phyloP scores from a whole-genome alignment of 345 rosid genomes.

The Aethionema arabicum region DNA sequence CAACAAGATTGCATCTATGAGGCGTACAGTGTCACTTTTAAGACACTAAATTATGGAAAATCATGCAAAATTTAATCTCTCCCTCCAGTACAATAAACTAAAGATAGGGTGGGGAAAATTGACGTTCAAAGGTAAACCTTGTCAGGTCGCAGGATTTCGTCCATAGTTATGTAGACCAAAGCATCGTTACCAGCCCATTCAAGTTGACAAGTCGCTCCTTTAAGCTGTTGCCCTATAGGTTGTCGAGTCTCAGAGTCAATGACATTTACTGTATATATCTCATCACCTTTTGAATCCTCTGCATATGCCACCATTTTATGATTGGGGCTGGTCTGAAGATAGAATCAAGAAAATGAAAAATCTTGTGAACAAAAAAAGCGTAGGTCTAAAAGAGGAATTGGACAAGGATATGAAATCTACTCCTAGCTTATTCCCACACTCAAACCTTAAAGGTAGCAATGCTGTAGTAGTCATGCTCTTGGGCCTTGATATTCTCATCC shows the following conservation, averaged over 20 bases:
- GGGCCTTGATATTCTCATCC: slow-evolving; percentile 85
- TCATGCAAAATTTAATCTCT: not conserved
- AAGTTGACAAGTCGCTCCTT: slow-evolving; percentile 50
- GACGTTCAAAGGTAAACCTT: slow-evolving; percentile 49
- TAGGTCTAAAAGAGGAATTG: not conserved
- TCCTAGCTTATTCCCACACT: not conserved
- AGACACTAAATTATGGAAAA: not conserved
- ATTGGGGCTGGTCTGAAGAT: slow-evolving; percentile 64
- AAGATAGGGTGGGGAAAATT: not conserved
- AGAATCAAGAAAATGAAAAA: slow-evolving; percentile 3
- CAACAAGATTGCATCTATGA: not conserved
- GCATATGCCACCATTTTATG: slow-evolving; percentile 83
- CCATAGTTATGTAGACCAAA: slow-evolving; percentile 81
- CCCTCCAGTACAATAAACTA: not conserved
- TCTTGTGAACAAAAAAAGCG: not conserved
- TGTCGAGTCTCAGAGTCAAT: slow-evolving; percentile 61
- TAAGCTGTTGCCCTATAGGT: slow-evolving; percentile 53
- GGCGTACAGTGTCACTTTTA: not conserved
- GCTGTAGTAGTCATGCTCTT: slow-evolving; percentile 51
- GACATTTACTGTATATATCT: slow-evolving; percentile 60
- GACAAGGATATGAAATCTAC: not conserved
- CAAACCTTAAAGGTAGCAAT: slow-evolving; percentile 65
- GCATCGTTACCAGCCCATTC: slow-evolving; percentile 85
- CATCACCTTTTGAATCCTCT: slow-evolving; percentile 86
- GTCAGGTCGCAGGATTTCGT: slow-evolving; percentile 77